phyloP scores from a whole-genome alignment of 2,329 filamentous ascomycete genomes.

The Fonsecaea erecta region DNA sequence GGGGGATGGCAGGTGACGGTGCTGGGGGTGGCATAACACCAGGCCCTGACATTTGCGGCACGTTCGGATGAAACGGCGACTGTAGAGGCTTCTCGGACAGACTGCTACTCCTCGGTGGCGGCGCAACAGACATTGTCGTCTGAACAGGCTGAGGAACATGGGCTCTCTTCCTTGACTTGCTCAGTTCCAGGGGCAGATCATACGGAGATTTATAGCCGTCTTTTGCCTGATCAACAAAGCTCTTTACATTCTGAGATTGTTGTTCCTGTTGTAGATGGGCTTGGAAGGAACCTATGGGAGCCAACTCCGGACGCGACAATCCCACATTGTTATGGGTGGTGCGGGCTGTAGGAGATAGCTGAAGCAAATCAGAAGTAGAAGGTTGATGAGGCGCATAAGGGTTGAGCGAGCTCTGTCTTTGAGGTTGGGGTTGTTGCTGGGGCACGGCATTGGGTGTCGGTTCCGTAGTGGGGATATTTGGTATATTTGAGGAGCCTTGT shows the following conservation, averaged over 20 bases:
- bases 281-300: conserved; percentile 33
- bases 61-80: conserved; percentile 45
- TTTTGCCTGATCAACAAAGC: conserved; percentile 88
- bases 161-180: conserved; percentile 64
- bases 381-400: conserved; percentile 58
- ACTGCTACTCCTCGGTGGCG: conserved; percentile 66
- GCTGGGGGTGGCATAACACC: conserved; percentile 20
- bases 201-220: conserved; percentile 93
- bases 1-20: conserved; percentile 28
- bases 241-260: conserved; percentile 58
- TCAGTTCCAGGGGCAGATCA: conserved; percentile 88
- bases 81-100: conserved; percentile 47
- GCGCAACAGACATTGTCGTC: conserved; percentile 46
- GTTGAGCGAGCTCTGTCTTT: conserved; percentile 41
- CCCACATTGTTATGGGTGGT: conserved; percentile 33
- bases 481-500: conserved; percentile 38
- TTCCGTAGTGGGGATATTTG: conserved; percentile 20
- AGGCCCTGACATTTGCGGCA: conserved; percentile 13
- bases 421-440: conserved; percentile 37
- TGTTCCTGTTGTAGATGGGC: conserved; percentile 41
- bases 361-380: conserved; percentile 54
- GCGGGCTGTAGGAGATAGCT: conserved; percentile 37
- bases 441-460: conserved; percentile 10
- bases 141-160: conserved; percentile 62
- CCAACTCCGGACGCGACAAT: conserved; percentile 25